Base-by-base conservation (phyloP, 2,329 filamentous ascomycete genomes). In the Fusarium phyllophilum region DNA sequence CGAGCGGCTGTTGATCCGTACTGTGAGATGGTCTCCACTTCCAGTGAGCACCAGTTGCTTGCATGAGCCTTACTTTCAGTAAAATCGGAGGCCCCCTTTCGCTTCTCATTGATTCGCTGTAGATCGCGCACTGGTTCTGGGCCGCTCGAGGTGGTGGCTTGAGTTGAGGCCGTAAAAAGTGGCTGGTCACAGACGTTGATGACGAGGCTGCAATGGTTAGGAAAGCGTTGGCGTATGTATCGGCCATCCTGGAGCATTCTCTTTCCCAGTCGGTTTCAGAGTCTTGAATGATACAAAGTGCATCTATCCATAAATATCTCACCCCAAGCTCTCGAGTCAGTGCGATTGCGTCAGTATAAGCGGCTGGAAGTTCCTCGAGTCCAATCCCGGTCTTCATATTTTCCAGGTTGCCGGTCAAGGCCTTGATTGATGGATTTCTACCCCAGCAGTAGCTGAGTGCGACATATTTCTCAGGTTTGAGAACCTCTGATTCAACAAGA, bases 401-500 rank as follows among this genome's bases (percentile, higher is more conserved):
- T 2, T 64, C 46, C 7, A 77, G 2, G 3, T 60, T 77, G 0
- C 12, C 42, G 3, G n/a, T 24, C 13, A 54, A 26, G 1, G 75
- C 63, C n/a, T 51, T 75, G 14, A 68, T 61, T 2, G 42, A 62
- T 11, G 65, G 42, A 0, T 59, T 39, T 1, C 33, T 54, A 0
- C 75, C 75, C 75, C 74, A 77, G 41, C 72, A 77, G 44, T 77
- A 77, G 12, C 74, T 77, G 5, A 77, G 48, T 3, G 75, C 75
- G 39, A 62, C 58, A 15, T 77, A 77, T n/a, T 58, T 48, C 15
- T 31, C 49, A 1, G 18, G 14, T 20, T 18, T 31, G 2, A 41
- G 10, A 5, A 10, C 14, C 8, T 44, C 8, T 5, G 63, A 57
- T n/a, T 69, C 63, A n/a, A 72, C 14, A 1, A 76, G 60, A 8